phyloP scores from a whole-genome alignment of 1,284 basidiomycete species.

The Pyrrhoderma lamaoense region DNA sequence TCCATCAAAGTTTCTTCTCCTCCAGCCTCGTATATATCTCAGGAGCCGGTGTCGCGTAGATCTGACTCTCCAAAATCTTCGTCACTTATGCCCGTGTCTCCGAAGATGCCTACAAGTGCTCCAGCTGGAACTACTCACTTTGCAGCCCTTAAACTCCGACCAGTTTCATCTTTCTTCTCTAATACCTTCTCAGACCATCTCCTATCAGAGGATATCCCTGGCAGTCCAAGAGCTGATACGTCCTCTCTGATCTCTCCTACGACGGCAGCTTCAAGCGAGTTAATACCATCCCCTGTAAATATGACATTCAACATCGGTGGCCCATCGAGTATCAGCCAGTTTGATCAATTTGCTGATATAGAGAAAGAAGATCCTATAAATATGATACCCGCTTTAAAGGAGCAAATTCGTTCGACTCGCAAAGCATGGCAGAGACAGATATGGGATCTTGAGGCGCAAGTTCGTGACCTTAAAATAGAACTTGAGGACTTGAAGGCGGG shows the following conservation, averaged over 20 bases:
- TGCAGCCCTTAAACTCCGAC: slow-evolving; percentile 59
- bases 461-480: slow-evolving; percentile 62
- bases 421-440: slow-evolving; percentile 63
- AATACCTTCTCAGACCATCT: slow-evolving; percentile 62
- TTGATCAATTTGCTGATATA: neutral
- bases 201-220: slow-evolving; percentile 26
- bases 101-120: slow-evolving; percentile 39
- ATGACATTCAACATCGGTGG: neutral
- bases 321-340: neutral
- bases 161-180: slow-evolving; percentile 70
- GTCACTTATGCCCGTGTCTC: slow-evolving; percentile 18
- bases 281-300: slow-evolving; percentile 13
- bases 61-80: slow-evolving; percentile 18
- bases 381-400: slow-evolving; percentile 49
- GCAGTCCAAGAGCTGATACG: slow-evolving; percentile 26
- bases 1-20: slow-evolving; percentile 18
- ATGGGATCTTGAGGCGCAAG: slow-evolving; percentile 67
- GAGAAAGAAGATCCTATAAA: slow-evolving; percentile 37
- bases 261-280: slow-evolving; percentile 10
- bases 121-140: slow-evolving; percentile 58
- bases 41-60: neutral
- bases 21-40: neutral
- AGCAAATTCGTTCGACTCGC: slow-evolving; percentile 51
- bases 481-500: slow-evolving; percentile 46
- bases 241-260: slow-evolving; percentile 15